phyloP scores from a whole-genome alignment of 2,329 filamentous ascomycete species.

The Neofusicoccum umdonicola region DNA sequence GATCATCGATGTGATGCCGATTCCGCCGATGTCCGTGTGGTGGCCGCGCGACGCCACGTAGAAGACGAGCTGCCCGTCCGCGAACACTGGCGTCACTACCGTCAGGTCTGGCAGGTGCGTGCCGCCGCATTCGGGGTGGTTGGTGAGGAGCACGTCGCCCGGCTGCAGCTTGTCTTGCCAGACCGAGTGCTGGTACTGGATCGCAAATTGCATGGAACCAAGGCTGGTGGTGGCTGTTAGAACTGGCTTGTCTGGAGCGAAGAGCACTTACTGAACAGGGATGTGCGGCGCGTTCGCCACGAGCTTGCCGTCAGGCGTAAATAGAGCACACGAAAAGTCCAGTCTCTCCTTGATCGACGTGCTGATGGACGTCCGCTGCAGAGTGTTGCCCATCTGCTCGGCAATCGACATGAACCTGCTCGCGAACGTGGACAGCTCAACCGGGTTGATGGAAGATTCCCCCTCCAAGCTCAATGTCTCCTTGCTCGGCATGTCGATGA shows the following conservation, averaged over 20 bases:
- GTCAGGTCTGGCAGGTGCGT: conserved; percentile 32
- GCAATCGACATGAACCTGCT: conserved; percentile 30
- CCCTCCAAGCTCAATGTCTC: conserved; percentile 22
- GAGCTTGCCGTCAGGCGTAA: conserved; percentile 24
- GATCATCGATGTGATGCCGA: conserved; percentile 34
- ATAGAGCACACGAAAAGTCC: conserved; percentile 28
- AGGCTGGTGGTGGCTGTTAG: conserved; percentile 11
- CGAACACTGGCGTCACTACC: conserved; percentile 28
- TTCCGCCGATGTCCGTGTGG: conserved; percentile 31
- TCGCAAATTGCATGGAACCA: conserved; percentile 27
- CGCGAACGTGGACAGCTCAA: conserved; percentile 22
- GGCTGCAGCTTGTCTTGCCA: conserved; percentile 23
- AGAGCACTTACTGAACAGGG: conserved; percentile 22
- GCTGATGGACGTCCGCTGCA: conserved; percentile 26
- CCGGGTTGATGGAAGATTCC: conserved; percentile 15
- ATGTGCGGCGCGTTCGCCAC: conserved; percentile 31
- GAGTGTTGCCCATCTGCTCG: conserved; percentile 27
- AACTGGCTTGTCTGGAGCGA: no score
- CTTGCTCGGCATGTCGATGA: conserved; percentile 40
- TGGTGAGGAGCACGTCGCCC: conserved; percentile 30
- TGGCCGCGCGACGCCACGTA: conserved; percentile 30
- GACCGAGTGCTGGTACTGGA: conserved; percentile 27
- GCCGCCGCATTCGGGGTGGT: conserved; percentile 29
- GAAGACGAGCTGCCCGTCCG: conserved; percentile 25
- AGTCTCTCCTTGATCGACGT: conserved; percentile 30